Conservation (phyloP, 331 rosid species). For the Phaseolus coccineus region DNA sequence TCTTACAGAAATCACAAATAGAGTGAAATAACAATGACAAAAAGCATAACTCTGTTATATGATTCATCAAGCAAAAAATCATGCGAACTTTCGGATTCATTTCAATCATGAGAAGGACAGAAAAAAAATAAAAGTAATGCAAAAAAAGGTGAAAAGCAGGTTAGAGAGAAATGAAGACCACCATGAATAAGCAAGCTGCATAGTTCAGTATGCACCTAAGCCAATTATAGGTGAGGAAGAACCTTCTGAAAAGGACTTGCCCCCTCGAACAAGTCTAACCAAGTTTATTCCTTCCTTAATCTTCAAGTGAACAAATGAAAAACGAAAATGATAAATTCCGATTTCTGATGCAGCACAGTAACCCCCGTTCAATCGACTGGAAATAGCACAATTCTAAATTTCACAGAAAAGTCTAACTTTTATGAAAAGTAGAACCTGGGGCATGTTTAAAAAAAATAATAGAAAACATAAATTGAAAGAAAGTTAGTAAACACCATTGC, state of each 20-base stretch:
- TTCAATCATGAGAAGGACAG: neutral
- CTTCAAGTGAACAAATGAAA: constrained; percentile 51
- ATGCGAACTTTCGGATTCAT: too few relatives aligned
- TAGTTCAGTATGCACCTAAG: neutral
- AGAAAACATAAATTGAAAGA: neutral
- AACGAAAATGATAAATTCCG: constrained; percentile 53
- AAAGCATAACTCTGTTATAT: neutral
- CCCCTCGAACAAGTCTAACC: constrained; percentile 45
- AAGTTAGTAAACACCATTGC: neutral
- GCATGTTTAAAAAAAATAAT: too few relatives aligned
- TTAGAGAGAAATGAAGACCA: neutral
- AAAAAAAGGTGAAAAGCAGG: neutral
- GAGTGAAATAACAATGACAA: neutral
- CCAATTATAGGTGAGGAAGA: constrained; percentile 2
- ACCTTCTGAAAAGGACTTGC: neutral
- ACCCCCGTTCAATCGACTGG: neutral
- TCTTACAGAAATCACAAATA: too few relatives aligned
- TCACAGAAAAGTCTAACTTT: neutral
- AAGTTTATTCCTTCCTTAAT: constrained; percentile 56
- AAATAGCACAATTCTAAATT: neutral
- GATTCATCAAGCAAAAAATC: neutral
- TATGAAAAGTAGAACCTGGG: neutral
- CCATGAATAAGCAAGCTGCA: too few relatives aligned
- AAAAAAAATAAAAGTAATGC: too few relatives aligned
- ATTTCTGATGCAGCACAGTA: constrained; percentile 45